A percentile compares a stretch with the other conserved stretches of the same genome.
Evolutionary conservation across 1,139 yeast species (phyloP).

Genomic region (Blastobotrys buckinghamii): DNA sequence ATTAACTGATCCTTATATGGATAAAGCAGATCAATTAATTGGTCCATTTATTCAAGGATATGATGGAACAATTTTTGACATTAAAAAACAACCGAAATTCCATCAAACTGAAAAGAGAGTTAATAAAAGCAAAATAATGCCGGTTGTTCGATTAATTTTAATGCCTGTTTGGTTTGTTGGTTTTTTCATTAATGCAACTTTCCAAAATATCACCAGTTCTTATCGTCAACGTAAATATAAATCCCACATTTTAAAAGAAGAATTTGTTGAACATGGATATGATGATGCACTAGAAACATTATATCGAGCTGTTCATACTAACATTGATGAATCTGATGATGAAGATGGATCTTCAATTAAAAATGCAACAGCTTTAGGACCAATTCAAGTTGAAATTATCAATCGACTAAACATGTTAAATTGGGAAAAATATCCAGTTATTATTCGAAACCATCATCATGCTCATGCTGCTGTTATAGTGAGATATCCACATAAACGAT

Average conservation of each 20-base stretch:
- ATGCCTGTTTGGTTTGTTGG: slow-evolving; percentile 34
- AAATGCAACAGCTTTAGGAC: slow-evolving; percentile 8
- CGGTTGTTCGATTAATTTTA: slow-evolving; percentile 21
- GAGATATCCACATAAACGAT: slow-evolving; percentile 46
- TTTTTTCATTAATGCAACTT: slow-evolving; percentile 30
- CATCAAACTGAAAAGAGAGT: not conserved
- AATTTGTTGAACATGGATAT: slow-evolving; percentile 43
- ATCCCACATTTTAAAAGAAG: slow-evolving; percentile 15
- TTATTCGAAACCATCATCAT: slow-evolving; percentile 57
- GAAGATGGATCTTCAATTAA: not conserved
- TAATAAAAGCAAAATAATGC: slow-evolving; percentile 6
- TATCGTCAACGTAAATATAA: slow-evolving; percentile 21
- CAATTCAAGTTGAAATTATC: slow-evolving; percentile 47
- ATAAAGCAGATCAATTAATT: slow-evolving; percentile 33
- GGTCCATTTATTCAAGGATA: slow-evolving; percentile 47
- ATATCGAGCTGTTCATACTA: slow-evolving; percentile 25
- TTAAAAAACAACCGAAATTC: slow-evolving; percentile 4
- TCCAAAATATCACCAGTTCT: slow-evolving; percentile 26
- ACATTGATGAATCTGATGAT: not conserved
- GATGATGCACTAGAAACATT: slow-evolving; percentile 44
- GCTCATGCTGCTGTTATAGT: slow-evolving; percentile 82
- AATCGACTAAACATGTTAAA: slow-evolving; percentile 48
- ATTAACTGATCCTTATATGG: slow-evolving; percentile 51
- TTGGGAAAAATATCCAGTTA: slow-evolving; percentile 69
- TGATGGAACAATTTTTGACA: slow-evolving; percentile 50